phyloP scores from a whole-genome alignment of 352 stramenopile genomes.

The Pythium vanterpoolii region DNA sequence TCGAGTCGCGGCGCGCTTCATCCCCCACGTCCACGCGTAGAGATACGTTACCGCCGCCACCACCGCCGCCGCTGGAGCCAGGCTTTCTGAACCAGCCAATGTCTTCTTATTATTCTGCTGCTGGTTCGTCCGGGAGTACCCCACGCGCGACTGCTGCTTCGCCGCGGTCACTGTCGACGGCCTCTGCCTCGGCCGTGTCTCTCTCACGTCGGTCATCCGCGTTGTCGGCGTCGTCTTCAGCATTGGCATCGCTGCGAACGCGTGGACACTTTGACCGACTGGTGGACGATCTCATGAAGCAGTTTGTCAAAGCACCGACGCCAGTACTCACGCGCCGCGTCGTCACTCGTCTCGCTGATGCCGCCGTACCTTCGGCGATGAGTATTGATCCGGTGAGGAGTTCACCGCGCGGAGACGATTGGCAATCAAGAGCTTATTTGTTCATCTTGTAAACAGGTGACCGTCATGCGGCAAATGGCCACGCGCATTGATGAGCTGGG shows the following conservation, averaged over 20 bases:
- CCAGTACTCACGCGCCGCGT: slow-evolving; percentile 53
- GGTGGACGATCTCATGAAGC: slow-evolving; percentile 22
- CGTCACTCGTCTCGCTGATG: slow-evolving; percentile 54
- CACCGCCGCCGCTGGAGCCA: slow-evolving; percentile 21
- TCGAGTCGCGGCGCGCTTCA: not conserved
- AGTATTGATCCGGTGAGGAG: slow-evolving; percentile 19
- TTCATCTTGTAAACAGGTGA: slow-evolving; percentile 31
- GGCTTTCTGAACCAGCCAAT: slow-evolving; percentile 2
- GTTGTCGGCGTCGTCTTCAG: slow-evolving; percentile 6
- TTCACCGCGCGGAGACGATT: not conserved
- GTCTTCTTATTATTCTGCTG: slow-evolving; percentile 3
- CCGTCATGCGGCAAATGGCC: slow-evolving; percentile 70
- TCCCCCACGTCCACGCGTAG: slow-evolving; percentile 3
- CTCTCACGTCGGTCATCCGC: slow-evolving; percentile 17
- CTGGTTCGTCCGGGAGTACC: not conserved
- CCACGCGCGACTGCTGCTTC: slow-evolving; percentile 11
- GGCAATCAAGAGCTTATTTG: not conserved
- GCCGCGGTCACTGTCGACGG: slow-evolving; percentile 12
- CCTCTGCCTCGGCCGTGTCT: slow-evolving; percentile 24
- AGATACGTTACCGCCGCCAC: slow-evolving; percentile 22
- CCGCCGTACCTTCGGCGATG: slow-evolving; percentile 18
- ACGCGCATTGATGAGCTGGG: slow-evolving; percentile 60
- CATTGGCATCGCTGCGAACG: slow-evolving; percentile 12
- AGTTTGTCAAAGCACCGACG: slow-evolving; percentile 49
- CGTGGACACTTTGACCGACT: slow-evolving; percentile 20